A percentile compares a stretch with the other conserved stretches of the same genome.
These are phyloP conservation scores for Saccharomycopsis hybrid DNA, from an alignment of 1,139 yeast genomes.

Conservation along the genomic window DNA sequence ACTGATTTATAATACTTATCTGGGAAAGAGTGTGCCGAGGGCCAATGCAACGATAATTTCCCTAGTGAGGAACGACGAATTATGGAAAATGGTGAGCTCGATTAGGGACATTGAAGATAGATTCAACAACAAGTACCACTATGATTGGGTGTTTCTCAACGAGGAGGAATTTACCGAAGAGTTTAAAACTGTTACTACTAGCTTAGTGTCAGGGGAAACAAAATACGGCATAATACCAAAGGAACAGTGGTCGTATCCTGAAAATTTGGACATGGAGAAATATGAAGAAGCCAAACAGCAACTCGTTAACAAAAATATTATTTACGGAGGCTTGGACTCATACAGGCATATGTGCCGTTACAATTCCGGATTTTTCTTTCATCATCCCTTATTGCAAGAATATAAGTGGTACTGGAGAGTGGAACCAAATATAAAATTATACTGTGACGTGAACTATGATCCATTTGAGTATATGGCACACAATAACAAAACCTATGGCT, in stretches of 20 bases:
- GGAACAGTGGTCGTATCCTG: slow-evolving; percentile 70
- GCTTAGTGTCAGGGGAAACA: slow-evolving; percentile 53
- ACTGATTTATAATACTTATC: too few relatives aligned
- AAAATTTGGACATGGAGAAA: slow-evolving; percentile 54
- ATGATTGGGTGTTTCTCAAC: slow-evolving; percentile 79
- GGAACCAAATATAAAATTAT: slow-evolving; percentile 57
- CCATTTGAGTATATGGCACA: slow-evolving; percentile 57
- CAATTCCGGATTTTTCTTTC: slow-evolving; percentile 61
- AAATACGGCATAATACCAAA: slow-evolving; percentile 55
- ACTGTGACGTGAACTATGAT: slow-evolving; percentile 61
- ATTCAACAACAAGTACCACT: slow-evolving; percentile 58
- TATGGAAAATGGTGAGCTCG: slow-evolving; percentile 48
- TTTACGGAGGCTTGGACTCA: slow-evolving; percentile 57
- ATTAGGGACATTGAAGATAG: slow-evolving; percentile 61
- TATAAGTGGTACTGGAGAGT: slow-evolving; percentile 71
- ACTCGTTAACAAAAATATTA: slow-evolving; percentile 44
- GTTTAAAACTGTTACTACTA: slow-evolving; percentile 43
- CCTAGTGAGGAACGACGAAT: slow-evolving; percentile 64
- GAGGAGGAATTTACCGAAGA: slow-evolving; percentile 55
- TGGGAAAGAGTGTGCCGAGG: too few relatives aligned
- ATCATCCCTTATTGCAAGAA: slow-evolving; percentile 44
- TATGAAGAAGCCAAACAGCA: slow-evolving; percentile 44
- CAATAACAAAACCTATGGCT: slow-evolving; percentile 55
- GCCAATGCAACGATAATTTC: slow-evolving; percentile 64
- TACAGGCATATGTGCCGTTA: slow-evolving; percentile 78